Conservation (phyloP, 2,329 filamentous ascomycete genomes). For the Zymoseptoria tritici region DNA sequence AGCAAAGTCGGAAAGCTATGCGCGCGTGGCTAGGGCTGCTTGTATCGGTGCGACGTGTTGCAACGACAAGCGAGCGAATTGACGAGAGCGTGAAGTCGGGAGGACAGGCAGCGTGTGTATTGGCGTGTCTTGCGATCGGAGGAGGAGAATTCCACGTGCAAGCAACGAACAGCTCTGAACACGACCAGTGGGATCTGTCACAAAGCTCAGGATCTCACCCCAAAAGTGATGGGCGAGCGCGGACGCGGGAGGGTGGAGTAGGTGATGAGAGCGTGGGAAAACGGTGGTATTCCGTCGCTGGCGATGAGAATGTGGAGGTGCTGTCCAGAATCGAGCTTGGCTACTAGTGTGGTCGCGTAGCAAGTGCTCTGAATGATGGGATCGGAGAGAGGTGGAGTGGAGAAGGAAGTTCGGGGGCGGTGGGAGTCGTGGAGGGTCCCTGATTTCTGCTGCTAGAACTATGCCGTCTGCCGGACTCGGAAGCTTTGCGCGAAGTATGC, state of each 20-base stretch:
- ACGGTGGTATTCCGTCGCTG: background rate
- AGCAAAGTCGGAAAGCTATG: background rate
- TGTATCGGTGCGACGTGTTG: background rate
- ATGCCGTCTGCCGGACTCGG: background rate
- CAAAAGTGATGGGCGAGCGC: background rate
- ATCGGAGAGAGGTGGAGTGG: background rate
- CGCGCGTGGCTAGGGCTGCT: background rate
- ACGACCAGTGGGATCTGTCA: background rate
- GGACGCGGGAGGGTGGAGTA: background rate
- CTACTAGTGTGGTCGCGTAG: background rate
- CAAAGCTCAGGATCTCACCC: background rate
- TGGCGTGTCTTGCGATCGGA: background rate
- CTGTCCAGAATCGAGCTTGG: background rate
- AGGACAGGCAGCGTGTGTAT: background rate
- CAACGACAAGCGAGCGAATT: background rate
- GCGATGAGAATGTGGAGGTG: background rate
- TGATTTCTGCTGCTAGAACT: background rate
- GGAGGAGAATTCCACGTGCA: background rate
- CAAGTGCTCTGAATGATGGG: background rate
- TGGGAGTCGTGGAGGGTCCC: background rate
- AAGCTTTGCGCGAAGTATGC: background rate
- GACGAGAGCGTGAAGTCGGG: background rate
- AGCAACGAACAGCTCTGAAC: background rate
- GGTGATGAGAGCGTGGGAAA: background rate
- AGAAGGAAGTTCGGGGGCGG: background rate